These are phyloP conservation scores for Ilyonectria sp. DNA, from an alignment of 2,329 filamentous ascomycete genomes.

Conservation along the genomic window DNA sequence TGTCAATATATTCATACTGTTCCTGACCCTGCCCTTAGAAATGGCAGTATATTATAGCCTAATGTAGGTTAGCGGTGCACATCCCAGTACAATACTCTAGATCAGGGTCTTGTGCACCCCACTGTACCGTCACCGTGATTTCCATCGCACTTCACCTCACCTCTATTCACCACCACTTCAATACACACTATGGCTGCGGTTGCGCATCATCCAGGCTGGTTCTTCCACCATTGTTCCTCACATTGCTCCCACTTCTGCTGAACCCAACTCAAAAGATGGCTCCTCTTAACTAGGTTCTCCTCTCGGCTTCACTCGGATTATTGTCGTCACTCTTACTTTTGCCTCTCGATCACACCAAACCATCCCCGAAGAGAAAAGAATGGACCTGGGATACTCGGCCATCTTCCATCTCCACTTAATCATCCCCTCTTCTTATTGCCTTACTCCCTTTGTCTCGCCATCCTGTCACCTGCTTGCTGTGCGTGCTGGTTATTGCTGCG, in stretches of 20 bases:
- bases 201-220: slow-evolving; percentile 23
- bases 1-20: too few relatives aligned
- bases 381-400: slow-evolving; percentile 29
- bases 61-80: too few relatives aligned
- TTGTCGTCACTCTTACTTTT: neutral
- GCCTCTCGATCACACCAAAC: slow-evolving; percentile 2
- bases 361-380: slow-evolving; percentile 23
- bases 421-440: slow-evolving; percentile 27
- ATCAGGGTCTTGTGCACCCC: too few relatives aligned
- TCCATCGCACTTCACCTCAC: slow-evolving; percentile 14
- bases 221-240: slow-evolving; percentile 28
- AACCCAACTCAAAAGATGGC: slow-evolving; percentile 30
- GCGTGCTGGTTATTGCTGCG: neutral
- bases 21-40: too few relatives aligned
- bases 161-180: slow-evolving; percentile 6
- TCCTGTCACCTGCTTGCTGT: slow-evolving; percentile 15
- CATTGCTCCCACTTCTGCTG: slow-evolving; percentile 16
- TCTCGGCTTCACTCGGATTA: neutral
- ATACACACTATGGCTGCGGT: slow-evolving; percentile 14
- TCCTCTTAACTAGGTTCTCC: neutral
- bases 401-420: slow-evolving; percentile 42
- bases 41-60: too few relatives aligned
- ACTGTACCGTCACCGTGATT: neutral
- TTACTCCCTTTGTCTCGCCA: slow-evolving; percentile 24
- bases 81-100: too few relatives aligned